Conservation (phyloP, 2,329 filamentous ascomycete genomes). For the Domatiomyces catenatus region DNA sequence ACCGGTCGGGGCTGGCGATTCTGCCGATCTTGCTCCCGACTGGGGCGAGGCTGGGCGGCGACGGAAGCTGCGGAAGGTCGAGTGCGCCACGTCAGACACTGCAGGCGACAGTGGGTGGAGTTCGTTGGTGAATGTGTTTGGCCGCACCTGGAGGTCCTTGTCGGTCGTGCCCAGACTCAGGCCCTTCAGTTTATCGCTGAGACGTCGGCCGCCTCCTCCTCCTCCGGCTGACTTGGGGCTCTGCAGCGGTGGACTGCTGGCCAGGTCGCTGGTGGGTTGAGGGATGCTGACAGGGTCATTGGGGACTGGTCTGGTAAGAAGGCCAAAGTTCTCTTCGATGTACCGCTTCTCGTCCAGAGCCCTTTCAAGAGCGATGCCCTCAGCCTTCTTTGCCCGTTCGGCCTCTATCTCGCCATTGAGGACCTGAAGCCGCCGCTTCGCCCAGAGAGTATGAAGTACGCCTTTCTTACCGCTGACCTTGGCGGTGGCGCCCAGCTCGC, state of each 20-base stretch:
- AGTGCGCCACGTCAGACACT: constrained; percentile 47
- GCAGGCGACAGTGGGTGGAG: constrained; percentile 45
- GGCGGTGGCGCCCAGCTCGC: constrained; percentile 53
- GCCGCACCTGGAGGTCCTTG: constrained; percentile 38
- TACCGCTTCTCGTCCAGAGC: constrained; percentile 67
- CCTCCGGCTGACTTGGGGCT: constrained; percentile 37
- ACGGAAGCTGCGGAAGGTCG: constrained; percentile 46
- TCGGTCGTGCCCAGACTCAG: constrained; percentile 62
- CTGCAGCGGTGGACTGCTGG: constrained; percentile 32
- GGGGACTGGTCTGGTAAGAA: constrained; percentile 28
- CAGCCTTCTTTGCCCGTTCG: constrained; percentile 58
- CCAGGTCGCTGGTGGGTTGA: neutral
- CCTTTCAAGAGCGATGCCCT: constrained; percentile 75
- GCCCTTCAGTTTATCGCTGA: constrained; percentile 67
- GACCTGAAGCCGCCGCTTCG: constrained; percentile 61
- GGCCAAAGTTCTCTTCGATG: constrained; percentile 69
- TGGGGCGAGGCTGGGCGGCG: constrained; percentile 21
- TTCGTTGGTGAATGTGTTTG: constrained; percentile 18
- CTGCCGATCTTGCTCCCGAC: neutral
- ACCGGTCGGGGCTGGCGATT: neutral
- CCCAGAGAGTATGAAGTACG: constrained; percentile 81
- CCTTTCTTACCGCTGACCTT: constrained; percentile 58
- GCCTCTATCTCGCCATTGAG: constrained; percentile 60
- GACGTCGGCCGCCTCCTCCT: constrained; percentile 36
- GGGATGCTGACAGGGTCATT: constrained; percentile 17